These are phyloP conservation scores for Raphanus hybrid DNA, from an alignment of 441 rosid species.

Conservation along the genomic window DNA sequence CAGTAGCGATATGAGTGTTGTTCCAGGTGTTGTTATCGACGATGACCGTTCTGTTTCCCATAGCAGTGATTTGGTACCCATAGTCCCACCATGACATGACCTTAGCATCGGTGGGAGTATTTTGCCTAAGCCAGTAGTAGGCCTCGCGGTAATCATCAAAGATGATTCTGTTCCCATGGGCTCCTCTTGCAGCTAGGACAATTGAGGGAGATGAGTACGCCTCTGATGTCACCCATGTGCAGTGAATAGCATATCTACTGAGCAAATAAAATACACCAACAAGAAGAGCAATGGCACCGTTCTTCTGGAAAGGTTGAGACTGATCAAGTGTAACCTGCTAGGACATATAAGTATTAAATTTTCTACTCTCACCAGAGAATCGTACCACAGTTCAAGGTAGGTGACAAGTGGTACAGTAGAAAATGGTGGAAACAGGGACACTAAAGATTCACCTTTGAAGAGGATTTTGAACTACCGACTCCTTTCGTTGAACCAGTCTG, in stretches of 20 bases:
- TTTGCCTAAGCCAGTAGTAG: conserved; percentile 97
- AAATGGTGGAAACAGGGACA: neutral
- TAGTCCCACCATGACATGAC: conserved; percentile 99
- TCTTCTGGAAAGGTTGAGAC: conserved; percentile 91
- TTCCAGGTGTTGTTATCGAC: conserved; percentile 99
- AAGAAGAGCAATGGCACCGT: conserved; percentile 90
- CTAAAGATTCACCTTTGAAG: conserved; percentile 75
- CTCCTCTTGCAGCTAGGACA: conserved; percentile 99
- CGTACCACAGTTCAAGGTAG: neutral
- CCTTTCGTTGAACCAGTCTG: conserved; percentile 73
- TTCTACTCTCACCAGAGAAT: conserved; percentile 16
- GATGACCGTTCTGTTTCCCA: conserved; percentile 99
- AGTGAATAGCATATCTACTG: conserved; percentile 86
- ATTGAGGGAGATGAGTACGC: conserved; percentile 99
- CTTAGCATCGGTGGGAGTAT: conserved; percentile 98
- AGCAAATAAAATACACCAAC: conserved; percentile 90
- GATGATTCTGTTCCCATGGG: conserved; percentile 93
- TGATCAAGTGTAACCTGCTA: conserved; percentile 82
- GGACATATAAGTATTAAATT: conserved; percentile 20
- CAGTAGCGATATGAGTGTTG: conserved; percentile 98
- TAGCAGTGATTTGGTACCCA: conserved; percentile 99
- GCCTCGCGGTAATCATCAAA: conserved; percentile 99
- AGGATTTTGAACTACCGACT: conserved; percentile 66
- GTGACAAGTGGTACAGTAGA: neutral
- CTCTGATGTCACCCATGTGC: conserved; percentile 99